A percentile compares a stretch with the other conserved stretches of the same genome.
Evolutionary conservation across 768 basidiomycete species (phyloP).

Genomic region (Baorangia bicolor): DNA sequence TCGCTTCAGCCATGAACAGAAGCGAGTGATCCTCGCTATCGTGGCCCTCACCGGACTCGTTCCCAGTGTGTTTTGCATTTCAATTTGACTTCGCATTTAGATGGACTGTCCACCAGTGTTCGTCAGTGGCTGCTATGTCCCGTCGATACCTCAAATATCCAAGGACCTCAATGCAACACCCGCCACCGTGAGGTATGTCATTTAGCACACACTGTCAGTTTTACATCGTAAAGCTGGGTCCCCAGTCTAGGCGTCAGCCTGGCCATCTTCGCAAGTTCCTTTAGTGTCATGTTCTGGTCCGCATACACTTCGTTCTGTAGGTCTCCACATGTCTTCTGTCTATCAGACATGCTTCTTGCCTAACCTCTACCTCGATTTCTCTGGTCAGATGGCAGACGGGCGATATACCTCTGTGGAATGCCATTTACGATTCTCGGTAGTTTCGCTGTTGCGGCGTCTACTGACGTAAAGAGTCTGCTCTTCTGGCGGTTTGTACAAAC

Average conservation of each 20-base stretch:
- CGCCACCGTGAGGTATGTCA: constrained; percentile 51
- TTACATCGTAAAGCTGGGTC: neutral
- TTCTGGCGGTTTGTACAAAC: constrained; percentile 66
- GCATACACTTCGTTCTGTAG: constrained; percentile 51
- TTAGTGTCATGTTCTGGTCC: constrained; percentile 52
- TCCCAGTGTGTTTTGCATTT: constrained; percentile 45
- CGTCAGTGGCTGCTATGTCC: constrained; percentile 66
- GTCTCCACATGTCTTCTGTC: constrained; percentile 10
- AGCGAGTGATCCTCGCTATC: constrained; percentile 53
- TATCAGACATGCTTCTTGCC: neutral
- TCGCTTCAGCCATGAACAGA: constrained; percentile 53
- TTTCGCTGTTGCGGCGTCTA: constrained; percentile 54
- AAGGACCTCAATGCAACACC: constrained; percentile 58
- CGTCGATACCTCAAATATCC: constrained; percentile 73
- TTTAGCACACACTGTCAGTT: neutral
- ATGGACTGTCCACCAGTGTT: constrained; percentile 47
- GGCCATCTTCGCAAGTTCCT: constrained; percentile 43
- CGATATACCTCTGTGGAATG: constrained; percentile 56
- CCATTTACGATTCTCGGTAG: constrained; percentile 61
- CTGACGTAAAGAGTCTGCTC: constrained; percentile 45
- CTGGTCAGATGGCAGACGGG: constrained; percentile 58
- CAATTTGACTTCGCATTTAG: neutral
- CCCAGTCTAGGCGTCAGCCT: constrained; percentile 50
- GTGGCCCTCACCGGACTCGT: constrained; percentile 63
- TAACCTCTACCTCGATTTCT: neutral